Conservation (phyloP, 352 stramenopile species). For the Pilasporangium apinafurcum region DNA sequence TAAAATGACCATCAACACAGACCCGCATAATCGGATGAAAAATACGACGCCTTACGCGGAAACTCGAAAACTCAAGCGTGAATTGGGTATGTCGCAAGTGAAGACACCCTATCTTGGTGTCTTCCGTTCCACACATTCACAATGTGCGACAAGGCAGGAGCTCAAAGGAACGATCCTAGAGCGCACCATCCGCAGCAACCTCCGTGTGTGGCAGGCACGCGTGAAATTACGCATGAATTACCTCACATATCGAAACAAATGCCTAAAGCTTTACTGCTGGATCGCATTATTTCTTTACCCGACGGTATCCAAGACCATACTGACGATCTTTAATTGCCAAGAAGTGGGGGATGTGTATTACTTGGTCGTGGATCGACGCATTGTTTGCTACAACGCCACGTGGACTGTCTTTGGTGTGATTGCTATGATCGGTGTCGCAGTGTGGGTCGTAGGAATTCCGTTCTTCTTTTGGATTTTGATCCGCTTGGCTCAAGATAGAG, state of each 20-base stretch:
- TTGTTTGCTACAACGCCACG: constrained; percentile 58
- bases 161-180: constrained; percentile 47
- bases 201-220: constrained; percentile 70
- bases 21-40: neutral
- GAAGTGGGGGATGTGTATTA: constrained; percentile 55
- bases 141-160: constrained; percentile 40
- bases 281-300: constrained; percentile 71
- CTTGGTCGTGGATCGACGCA: constrained; percentile 55
- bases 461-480: constrained; percentile 80
- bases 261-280: constrained; percentile 75
- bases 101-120: constrained; percentile 57
- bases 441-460: constrained; percentile 73
- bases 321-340: constrained; percentile 79
- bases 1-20: neutral
- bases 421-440: constrained; percentile 38
- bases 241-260: constrained; percentile 75
- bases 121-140: constrained; percentile 43
- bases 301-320: constrained; percentile 69
- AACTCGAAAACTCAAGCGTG: constrained; percentile 40
- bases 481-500: constrained; percentile 49
- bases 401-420: constrained; percentile 64
- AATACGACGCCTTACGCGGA: constrained; percentile 12
- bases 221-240: constrained; percentile 84
- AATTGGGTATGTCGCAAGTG: constrained; percentile 72
- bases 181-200: constrained; percentile 60